Conservation (phyloP, 129 eudicot genomes). For the Daucus carota region DNA sequence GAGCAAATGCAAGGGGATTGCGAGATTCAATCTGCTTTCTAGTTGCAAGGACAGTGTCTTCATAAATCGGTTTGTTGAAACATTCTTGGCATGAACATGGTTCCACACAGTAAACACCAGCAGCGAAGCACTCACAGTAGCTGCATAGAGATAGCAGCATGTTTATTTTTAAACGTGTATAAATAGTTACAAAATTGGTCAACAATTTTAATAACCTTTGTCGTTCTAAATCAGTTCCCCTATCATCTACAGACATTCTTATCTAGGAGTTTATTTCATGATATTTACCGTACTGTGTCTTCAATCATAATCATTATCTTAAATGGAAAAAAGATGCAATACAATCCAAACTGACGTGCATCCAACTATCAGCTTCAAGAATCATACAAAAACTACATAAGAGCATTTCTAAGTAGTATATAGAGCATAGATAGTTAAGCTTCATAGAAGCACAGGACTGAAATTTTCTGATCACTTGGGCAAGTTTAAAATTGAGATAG, state of each 20-base stretch:
- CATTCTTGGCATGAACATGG: slow-evolving; percentile 94
- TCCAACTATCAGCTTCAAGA: neutral
- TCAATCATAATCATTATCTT: neutral
- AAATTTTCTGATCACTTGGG: neutral
- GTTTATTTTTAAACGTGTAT: neutral
- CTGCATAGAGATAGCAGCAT: slow-evolving; percentile 34
- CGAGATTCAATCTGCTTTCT: slow-evolving; percentile 97
- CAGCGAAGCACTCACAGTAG: slow-evolving; percentile 98
- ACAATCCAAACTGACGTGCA: neutral
- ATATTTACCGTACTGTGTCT: neutral
- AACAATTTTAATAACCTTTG: neutral
- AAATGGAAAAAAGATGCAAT: neutral
- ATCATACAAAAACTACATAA: neutral
- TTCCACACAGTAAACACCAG: slow-evolving; percentile 98
- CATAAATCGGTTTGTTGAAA: slow-evolving; percentile 92
- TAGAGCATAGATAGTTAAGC: neutral
- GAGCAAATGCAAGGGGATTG: slow-evolving; percentile 99
- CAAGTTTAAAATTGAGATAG: neutral
- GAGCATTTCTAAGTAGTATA: neutral
- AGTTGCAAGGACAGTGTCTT: slow-evolving; percentile 83
- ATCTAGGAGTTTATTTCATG: neutral
- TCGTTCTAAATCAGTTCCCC: neutral
- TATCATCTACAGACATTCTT: neutral
- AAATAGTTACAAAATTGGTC: neutral
- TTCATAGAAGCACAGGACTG: neutral